These are phyloP conservation scores for Colletotrichum tamarilloi DNA, from an alignment of 2,329 filamentous ascomycete species.

Conservation along the genomic window DNA sequence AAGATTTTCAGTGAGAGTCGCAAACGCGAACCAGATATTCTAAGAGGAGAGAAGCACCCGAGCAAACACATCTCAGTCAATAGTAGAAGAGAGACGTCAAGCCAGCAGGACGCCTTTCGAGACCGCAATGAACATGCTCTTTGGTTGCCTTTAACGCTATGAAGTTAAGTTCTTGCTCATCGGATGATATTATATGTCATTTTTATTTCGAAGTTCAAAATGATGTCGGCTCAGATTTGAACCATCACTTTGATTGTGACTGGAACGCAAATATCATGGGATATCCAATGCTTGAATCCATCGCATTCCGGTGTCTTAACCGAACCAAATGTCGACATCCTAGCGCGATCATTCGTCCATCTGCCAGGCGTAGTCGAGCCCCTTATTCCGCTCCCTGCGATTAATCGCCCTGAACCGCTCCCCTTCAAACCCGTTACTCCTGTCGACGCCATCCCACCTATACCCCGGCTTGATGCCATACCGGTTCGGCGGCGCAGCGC, in stretches of 20 bases:
- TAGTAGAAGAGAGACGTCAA: no score
- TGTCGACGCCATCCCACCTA: constrained; percentile 96
- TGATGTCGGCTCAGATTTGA: no score
- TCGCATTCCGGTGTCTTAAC: background rate
- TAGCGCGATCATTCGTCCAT: constrained; percentile 80
- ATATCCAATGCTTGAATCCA: background rate
- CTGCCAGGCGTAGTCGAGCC: constrained; percentile 92
- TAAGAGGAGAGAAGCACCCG: no score
- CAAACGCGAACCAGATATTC: no score
- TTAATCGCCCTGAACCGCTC: constrained; percentile 93
- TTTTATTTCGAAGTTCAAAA: background rate
- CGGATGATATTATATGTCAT: background rate
- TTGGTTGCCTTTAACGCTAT: background rate
- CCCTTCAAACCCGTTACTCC: constrained; percentile 91
- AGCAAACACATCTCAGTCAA: no score
- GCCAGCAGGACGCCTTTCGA: no score
- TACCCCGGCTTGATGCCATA: constrained; percentile 94
- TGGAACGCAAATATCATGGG: background rate
- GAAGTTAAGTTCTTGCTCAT: background rate
- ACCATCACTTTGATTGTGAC: background rate
- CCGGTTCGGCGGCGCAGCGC: constrained; percentile 86
- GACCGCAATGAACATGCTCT: no score
- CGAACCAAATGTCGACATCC: background rate
- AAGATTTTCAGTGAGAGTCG: no score
- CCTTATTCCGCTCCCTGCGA: constrained; percentile 78